These are phyloP conservation scores for Hyparrhenia diplandra DNA, from an alignment of 176 grass and related monocot genomes.

Conservation along the genomic window DNA sequence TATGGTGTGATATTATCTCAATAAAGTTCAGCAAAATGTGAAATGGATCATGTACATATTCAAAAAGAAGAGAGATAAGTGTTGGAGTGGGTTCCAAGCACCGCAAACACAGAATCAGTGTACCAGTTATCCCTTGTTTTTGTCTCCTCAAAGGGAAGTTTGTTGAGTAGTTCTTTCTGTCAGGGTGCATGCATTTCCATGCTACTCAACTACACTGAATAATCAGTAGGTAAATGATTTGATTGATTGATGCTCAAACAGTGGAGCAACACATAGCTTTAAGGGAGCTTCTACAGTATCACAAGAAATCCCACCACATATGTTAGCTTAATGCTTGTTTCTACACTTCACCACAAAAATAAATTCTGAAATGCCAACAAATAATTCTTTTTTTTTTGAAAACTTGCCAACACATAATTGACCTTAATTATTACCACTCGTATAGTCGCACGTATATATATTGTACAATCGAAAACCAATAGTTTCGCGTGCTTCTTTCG, in stretches of 20 bases:
- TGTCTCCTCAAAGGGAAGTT: background rate
- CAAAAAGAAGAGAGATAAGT: background rate
- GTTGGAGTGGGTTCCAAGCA: conserved; percentile 35
- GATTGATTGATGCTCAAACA: background rate
- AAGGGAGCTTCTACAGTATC: background rate
- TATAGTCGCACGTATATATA: background rate
- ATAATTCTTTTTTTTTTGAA: too few relatives aligned
- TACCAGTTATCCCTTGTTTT: background rate
- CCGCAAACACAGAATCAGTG: background rate
- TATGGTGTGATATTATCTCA: background rate
- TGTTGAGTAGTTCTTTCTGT: conserved; percentile 4
- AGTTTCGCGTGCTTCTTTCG: background rate
- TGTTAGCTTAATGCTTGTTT: too few relatives aligned
- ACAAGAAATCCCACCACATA: background rate
- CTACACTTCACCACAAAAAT: too few relatives aligned
- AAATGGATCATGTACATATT: background rate
- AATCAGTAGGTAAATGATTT: conserved; percentile 24
- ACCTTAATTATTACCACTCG: too few relatives aligned
- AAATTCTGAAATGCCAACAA: too few relatives aligned
- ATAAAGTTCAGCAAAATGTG: background rate
- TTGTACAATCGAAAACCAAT: background rate
- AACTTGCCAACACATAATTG: too few relatives aligned
- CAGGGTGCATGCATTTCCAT: conserved; percentile 6
- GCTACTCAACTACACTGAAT: background rate
- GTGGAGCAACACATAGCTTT: background rate